Base-by-base conservation (phyloP, 2,329 filamentous ascomycete species). In the Chaetomium sp. region DNA sequence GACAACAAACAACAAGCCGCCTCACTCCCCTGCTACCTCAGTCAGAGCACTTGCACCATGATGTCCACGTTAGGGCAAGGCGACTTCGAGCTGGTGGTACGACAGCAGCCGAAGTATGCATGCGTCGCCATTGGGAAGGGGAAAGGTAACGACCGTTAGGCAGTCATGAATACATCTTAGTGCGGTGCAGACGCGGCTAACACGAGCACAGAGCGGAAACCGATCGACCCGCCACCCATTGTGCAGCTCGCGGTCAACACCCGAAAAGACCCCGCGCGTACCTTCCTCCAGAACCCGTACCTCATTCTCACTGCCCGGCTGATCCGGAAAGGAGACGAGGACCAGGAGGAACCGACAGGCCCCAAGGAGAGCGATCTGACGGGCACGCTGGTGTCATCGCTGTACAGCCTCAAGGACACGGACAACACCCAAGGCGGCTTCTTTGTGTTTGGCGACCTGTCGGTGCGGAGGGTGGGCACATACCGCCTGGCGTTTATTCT, bases 381-480 rank as follows among this genome's bases (percentile, higher is more conserved):
- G 40, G 90, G 90, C 7, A 88, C 86, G 5, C 76, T 88, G 43
- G 86, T 88, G 5, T 95, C 90, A 1, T 95, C 90, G 7, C 76
- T 94, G 49, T 88, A 95, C 69, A 81, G 88, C 53, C 74, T 95
- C 53, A 92, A 94, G 69, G 88, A 95, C 67, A 78, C 82, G 3
- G 79, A 86, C 65, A 91, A 91, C 66, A 76, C 75, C 74, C 89
- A 94, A 70, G 87, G 87, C 9, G 89, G 86, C 0, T 95, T 91
- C 72, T 95, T 95, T 66, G 86, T 95, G n/a, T 95, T 95, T 70
- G 88, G 88, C 5, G 90, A 96, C 69, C 76, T 96, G 27, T 94
- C 89, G 0, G 84, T 92, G 58, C 87, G 87, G 67, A 76, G 84
- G 32, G 82, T 88, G 64, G 91, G 91, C 35, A 77, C 76, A 19